Evolutionary conservation across 805 yeast species (phyloP).

Genomic region (Metschnikowia noctiluminum): DNA sequence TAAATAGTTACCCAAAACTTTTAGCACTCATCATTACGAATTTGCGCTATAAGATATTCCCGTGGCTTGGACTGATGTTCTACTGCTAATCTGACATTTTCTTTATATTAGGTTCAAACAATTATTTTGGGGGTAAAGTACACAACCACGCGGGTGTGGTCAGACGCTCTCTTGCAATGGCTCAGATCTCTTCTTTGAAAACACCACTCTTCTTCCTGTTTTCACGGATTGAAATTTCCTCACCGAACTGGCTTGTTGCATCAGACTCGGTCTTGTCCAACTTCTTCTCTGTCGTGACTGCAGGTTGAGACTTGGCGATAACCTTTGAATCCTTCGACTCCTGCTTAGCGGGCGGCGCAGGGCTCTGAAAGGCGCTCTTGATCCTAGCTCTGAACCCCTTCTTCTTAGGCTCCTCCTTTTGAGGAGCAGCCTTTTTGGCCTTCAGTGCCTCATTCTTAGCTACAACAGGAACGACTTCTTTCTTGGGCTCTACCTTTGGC

Average conservation of each 20-base stretch:
- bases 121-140: neutral
- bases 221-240: conserved; percentile 29
- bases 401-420: conserved; percentile 6
- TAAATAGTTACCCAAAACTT: too few species aligned
- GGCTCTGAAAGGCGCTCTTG: conserved; percentile 11
- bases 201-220: conserved; percentile 31
- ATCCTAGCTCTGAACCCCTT: conserved; percentile 17
- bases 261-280: neutral
- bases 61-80: neutral
- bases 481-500: neutral
- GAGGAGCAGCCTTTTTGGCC: conserved; percentile 1
- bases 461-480: neutral
- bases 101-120: neutral
- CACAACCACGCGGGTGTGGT: neutral
- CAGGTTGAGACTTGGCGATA: neutral
- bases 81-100: neutral
- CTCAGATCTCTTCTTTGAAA: conserved; percentile 41
- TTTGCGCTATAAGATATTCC: too few species aligned
- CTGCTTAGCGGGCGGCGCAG: neutral
- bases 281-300: neutral
- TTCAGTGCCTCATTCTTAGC: neutral
- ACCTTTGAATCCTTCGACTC: neutral
- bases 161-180: neutral
- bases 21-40: too few species aligned
- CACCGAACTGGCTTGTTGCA: conserved; percentile 19